These are phyloP conservation scores for Effrenium voratum DNA, from an alignment of 73 alveolate genomes.

Conservation along the genomic window DNA sequence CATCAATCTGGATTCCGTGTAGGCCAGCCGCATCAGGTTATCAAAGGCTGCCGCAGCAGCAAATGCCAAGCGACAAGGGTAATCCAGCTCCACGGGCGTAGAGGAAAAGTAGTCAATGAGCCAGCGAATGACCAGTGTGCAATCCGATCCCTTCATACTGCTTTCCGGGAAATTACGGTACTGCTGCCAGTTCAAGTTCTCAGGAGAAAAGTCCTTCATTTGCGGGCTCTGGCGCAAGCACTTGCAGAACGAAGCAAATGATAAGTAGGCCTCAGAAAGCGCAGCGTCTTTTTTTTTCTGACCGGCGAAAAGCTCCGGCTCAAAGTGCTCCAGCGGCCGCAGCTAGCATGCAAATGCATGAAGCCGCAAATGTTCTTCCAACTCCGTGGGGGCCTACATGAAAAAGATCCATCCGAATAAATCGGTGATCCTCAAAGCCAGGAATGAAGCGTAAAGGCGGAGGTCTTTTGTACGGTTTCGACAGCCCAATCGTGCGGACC, in stretches of 20 bases:
- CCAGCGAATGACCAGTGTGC: neutral
- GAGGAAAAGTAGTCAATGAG: neutral
- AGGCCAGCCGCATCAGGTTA: neutral
- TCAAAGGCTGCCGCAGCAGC: neutral
- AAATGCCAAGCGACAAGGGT: neutral
- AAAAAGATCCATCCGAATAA: constrained; percentile 14
- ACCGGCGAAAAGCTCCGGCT: neutral
- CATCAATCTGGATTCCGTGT: neutral
- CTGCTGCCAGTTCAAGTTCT: neutral
- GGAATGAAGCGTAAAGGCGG: neutral
- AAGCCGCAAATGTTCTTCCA: constrained; percentile 22
- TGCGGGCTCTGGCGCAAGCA: neutral
- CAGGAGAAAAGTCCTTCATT: constrained; percentile 32
- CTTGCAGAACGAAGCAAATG: neutral
- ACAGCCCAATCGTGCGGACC: neutral
- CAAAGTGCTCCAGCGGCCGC: constrained; percentile 8
- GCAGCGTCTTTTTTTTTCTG: neutral
- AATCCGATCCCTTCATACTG: constrained; percentile 28
- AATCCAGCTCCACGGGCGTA: neutral
- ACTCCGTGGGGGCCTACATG: constrained; percentile 33
- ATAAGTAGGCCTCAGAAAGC: neutral
- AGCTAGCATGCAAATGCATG: constrained; percentile 1
- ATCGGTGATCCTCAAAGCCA: neutral
- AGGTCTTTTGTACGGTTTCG: neutral
- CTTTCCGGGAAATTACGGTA: neutral